Conservation (phyloP, 2,329 filamentous ascomycete species). For the Diaporthe amygdali region DNA sequence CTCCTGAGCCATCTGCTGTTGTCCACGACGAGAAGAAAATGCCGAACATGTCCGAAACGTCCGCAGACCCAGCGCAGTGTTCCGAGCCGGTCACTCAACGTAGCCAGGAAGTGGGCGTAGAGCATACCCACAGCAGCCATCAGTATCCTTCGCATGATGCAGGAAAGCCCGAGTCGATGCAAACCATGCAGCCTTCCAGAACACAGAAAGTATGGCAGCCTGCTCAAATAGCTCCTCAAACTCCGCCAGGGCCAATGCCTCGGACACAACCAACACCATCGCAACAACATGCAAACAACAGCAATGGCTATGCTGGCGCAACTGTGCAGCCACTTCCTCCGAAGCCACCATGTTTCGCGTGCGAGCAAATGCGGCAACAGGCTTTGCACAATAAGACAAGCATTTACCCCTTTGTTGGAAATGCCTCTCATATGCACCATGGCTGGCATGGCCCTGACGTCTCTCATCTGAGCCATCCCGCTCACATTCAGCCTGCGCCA, state of each 20-base stretch:
- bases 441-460: constrained; percentile 20
- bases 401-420: constrained; percentile 29
- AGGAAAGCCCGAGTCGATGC: background rate
- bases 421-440: constrained; percentile 13
- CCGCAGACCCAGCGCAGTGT: background rate
- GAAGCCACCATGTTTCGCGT: constrained; percentile 37
- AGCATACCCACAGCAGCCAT: background rate
- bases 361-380: constrained; percentile 36
- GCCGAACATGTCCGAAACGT: background rate
- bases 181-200: background rate
- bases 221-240: background rate
- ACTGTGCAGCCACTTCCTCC: constrained; percentile 18
- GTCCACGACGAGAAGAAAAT: background rate
- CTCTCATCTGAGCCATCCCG: constrained; percentile 1
- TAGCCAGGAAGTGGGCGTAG: background rate
- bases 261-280: background rate
- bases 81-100: background rate
- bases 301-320: background rate
- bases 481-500: constrained; percentile 1
- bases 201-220: background rate
- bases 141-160: background rate
- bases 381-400: constrained; percentile 33
- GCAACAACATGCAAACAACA: background rate
- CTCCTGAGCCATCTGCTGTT: background rate
- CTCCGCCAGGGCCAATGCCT: background rate